Base-by-base conservation (phyloP, 257 asterid genomes). In the Prunella vulgaris region DNA sequence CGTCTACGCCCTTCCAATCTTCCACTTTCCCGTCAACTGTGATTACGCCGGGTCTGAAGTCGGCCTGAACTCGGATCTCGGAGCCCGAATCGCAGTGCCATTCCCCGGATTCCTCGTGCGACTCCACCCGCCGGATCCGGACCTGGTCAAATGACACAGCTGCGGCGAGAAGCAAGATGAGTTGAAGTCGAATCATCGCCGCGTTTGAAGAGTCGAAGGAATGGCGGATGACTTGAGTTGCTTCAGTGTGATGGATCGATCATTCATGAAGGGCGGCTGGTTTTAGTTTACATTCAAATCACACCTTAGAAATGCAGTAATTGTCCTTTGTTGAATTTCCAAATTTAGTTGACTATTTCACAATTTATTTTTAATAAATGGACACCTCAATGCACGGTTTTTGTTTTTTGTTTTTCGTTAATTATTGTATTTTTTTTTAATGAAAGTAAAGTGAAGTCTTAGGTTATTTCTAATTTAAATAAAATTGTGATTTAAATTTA, bases 41-140 rank as follows among this genome's bases (percentile, higher is more conserved):
- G 78, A 87, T 76, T 66, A 81, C 60, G 4, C 93, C 90, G 69
- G 93, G 87, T 6, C 62, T 74, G 81, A 84, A 87, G 6, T 72
- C 67, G 51, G 85, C 84, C 57, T 58, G 74, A 76, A 83, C 51
- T 71, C 81, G 87, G 77, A 76, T 79, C 73, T 49, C 82, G 1
- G 79, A 12, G 74, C 32, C 75, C 46, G 85, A 54, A 56, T 82
- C 79, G 80, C 93, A 84, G 78, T 77, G 85, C 93, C 93, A 87
- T 1, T 78, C 71, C 21, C 85, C 90, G 51, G 81, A 59, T 72
- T 87, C 93, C 49, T 81, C 73, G 84, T 87, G 93, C 25, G 87
- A 81, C 64, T 17, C 44, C n/a, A n/a, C n/a, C n/a, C n/a, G n/a
- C n/a, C n/a, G n/a, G 77, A 73, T 75, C 75, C 73, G 79, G 63